Conservation (phyloP, 345 rosid species). For the Bruguiera parviflora region DNA sequence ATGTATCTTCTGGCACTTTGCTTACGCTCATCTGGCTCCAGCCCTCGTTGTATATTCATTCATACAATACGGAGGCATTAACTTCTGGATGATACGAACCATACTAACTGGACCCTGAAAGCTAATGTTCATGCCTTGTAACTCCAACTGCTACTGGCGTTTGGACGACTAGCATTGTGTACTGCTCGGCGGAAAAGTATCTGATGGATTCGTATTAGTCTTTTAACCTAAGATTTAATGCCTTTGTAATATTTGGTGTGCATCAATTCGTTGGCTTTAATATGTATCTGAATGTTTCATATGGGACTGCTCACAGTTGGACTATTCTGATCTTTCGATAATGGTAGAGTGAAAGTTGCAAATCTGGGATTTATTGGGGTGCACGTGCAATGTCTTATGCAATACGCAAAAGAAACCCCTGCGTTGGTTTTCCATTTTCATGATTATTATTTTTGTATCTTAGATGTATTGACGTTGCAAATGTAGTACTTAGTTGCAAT, state of each 20-base stretch:
- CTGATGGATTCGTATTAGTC: neutral
- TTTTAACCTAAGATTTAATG: neutral
- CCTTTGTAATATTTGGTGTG: constrained; percentile 5
- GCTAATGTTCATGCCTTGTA: neutral
- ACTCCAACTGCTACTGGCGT: neutral
- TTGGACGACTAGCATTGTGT: neutral
- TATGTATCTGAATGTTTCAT: no score
- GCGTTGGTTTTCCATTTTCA: no score
- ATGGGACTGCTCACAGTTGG: no score
- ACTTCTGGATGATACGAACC: constrained; percentile 27
- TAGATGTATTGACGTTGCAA: no score
- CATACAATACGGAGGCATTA: constrained; percentile 25
- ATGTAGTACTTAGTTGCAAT: no score
- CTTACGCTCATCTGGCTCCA: constrained; percentile 4
- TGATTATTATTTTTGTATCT: no score
- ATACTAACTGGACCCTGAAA: constrained; percentile 19
- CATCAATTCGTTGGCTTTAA: constrained; percentile 1
- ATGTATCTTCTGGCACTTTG: neutral
- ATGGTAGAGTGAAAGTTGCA: no score
- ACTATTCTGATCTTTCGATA: no score
- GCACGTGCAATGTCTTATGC: no score
- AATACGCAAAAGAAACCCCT: no score
- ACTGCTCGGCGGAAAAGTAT: neutral
- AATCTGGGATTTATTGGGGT: no score
- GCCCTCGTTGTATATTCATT: constrained; percentile 30